A percentile compares a stretch with the other conserved stretches of the same genome.
Evolutionary conservation across 306 rosid species (phyloP).

Genomic region (Hippophae rhamnoides): DNA sequence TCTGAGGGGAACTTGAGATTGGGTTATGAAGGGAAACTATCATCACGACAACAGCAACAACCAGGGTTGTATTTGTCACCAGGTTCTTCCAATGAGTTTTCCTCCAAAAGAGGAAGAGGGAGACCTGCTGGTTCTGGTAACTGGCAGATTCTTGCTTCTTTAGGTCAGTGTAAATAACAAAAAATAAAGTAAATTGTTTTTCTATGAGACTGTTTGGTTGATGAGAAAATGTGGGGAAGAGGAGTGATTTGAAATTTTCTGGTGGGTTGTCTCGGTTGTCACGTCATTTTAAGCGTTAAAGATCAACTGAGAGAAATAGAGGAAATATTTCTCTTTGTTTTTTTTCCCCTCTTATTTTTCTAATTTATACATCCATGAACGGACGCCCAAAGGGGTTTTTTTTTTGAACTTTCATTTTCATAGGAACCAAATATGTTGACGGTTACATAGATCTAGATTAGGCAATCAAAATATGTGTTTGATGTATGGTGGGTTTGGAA

Average conservation of each 20-base stretch:
- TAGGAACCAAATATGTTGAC: conserved; percentile 6
- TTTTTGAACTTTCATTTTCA: conserved; percentile 2
- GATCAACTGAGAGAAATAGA: conserved; percentile 10
- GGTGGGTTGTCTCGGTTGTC: conserved; percentile 10
- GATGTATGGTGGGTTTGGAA: conserved; percentile 2
- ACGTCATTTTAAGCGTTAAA: conserved; percentile 12
- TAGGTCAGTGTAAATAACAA: conserved; percentile 39
- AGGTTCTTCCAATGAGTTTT: conserved; percentile 30
- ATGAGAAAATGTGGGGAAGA: conserved; percentile 20
- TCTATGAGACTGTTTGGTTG: conserved; percentile 16
- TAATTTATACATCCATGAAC: not conserved
- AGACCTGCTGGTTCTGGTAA: conserved; percentile 44
- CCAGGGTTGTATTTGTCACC: conserved; percentile 51
- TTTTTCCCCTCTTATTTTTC: not conserved
- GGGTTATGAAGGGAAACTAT: conserved; percentile 11
- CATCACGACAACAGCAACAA: conserved; percentile 7
- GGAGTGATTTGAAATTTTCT: conserved; percentile 4
- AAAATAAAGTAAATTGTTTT: not conserved
- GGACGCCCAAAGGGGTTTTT: not conserved
- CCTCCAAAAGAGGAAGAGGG: conserved; percentile 51
- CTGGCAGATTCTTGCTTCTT: conserved; percentile 52
- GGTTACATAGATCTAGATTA: conserved; percentile 5
- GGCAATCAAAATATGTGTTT: conserved; percentile 1
- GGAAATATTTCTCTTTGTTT: not conserved
- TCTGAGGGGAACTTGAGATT: conserved; percentile 49